Conservation (phyloP, 208 protist genomes). For the Leptomonas seymouri region DNA sequence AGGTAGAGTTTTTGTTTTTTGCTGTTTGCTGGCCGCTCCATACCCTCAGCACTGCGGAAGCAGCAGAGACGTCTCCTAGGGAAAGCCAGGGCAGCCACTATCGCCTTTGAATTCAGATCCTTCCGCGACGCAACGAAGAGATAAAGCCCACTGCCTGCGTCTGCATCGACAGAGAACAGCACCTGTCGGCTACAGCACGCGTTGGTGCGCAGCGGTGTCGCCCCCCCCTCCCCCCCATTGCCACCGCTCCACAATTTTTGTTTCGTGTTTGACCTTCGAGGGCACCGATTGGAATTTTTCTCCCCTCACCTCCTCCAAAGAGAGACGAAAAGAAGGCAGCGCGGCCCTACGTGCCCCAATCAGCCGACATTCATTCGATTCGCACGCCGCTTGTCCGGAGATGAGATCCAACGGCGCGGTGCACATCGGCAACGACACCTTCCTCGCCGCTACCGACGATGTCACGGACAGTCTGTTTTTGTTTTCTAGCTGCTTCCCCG, state of each 20-base stretch:
- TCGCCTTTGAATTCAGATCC: too few species aligned
- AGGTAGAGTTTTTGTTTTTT: too few species aligned
- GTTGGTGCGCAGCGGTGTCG: neutral
- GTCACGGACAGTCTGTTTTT: slow-evolving; percentile 48
- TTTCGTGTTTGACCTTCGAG: neutral
- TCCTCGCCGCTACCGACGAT: slow-evolving; percentile 55
- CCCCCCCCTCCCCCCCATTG: neutral
- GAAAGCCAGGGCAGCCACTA: too few species aligned
- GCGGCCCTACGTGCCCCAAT: too few species aligned
- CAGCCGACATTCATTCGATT: slow-evolving; percentile 6
- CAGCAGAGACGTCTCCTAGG: too few species aligned
- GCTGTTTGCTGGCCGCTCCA: too few species aligned
- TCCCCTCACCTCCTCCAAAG: neutral
- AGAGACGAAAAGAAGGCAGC: too few species aligned
- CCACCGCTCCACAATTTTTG: neutral
- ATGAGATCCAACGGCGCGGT: slow-evolving; percentile 85
- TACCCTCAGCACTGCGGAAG: too few species aligned
- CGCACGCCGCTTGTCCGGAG: slow-evolving; percentile 21
- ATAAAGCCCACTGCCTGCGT: too few species aligned
- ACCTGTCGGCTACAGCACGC: too few species aligned
- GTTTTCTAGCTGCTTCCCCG: slow-evolving; percentile 58
- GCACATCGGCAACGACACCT: slow-evolving; percentile 86
- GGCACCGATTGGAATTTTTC: neutral
- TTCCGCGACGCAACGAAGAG: too few species aligned
- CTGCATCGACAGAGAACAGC: too few species aligned